These are phyloP conservation scores for Dionaea muscipula DNA, from an alignment of 179 eudicot genomes.

Conservation along the genomic window DNA sequence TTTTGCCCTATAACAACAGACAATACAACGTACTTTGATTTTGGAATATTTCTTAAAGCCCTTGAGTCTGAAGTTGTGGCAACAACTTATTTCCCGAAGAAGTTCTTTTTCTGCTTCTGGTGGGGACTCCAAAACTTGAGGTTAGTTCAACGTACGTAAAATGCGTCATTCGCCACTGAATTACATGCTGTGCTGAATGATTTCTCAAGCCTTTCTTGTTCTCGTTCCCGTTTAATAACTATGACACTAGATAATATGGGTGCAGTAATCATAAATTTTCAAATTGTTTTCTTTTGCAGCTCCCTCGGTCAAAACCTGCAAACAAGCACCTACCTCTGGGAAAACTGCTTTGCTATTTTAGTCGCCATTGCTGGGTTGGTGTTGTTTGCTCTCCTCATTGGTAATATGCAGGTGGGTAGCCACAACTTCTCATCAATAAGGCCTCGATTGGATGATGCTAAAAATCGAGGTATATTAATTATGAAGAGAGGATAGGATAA, in stretches of 20 bases:
- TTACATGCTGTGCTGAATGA: too few species aligned
- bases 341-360: conserved; percentile 71
- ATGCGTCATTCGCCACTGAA: too few species aligned
- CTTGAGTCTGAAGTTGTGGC: conserved; percentile 62
- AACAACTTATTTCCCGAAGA: conserved; percentile 66
- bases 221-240: too few species aligned
- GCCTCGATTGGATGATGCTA: too few species aligned
- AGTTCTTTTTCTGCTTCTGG: conserved; percentile 84
- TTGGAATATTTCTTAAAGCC: conserved; percentile 69
- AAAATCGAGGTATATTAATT: too few species aligned
- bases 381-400: conserved; percentile 81
- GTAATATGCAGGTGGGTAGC: conserved; percentile 81
- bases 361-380: conserved; percentile 86
- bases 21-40: conserved; percentile 39
- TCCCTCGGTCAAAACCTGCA: conserved; percentile 88
- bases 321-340: conserved; percentile 78
- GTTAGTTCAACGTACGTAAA: too few species aligned
- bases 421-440: not conserved
- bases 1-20: conserved; percentile 42
- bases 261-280: not conserved
- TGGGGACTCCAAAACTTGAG: conserved; percentile 90
- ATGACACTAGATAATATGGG: too few species aligned
- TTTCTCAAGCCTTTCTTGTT: too few species aligned
- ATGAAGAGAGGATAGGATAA: too few species aligned
- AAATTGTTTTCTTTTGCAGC: conserved; percentile 36